Percentiles rank a stretch among this genome's conserved stretches.
These are phyloP conservation scores for Bruguiera sexangula DNA, from an alignment of 345 rosid genomes.

Conservation along the genomic window DNA sequence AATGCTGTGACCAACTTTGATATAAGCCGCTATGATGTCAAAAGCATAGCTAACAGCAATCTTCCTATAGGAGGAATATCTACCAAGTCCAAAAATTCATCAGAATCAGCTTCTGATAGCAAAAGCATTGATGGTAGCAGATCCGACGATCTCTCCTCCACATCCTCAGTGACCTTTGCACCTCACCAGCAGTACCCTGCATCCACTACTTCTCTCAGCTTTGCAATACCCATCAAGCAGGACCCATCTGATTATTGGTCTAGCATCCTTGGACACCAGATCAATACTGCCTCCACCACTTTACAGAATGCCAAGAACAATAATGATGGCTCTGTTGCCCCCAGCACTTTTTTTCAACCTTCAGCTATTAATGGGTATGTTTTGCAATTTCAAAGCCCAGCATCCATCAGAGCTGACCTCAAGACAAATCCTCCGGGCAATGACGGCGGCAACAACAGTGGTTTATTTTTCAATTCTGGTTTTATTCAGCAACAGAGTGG, in stretches of 20 bases:
- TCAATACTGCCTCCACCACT: not conserved
- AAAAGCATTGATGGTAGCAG: slow-evolving; percentile 38
- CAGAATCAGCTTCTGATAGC: slow-evolving; percentile 43
- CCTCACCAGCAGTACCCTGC: slow-evolving; percentile 18
- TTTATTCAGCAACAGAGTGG: slow-evolving; percentile 28
- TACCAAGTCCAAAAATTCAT: slow-evolving; percentile 37
- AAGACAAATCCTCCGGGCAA: slow-evolving; percentile 20
- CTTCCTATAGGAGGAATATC: slow-evolving; percentile 78
- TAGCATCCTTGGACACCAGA: slow-evolving; percentile 34
- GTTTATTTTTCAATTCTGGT: slow-evolving; percentile 33
- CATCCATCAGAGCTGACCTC: slow-evolving; percentile 31
- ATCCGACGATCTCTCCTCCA: slow-evolving; percentile 46
- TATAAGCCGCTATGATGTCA: slow-evolving; percentile 86
- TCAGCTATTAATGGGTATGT: slow-evolving; percentile 7
- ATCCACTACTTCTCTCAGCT: slow-evolving; percentile 20
- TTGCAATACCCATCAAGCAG: slow-evolving; percentile 56
- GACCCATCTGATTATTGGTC: slow-evolving; percentile 72
- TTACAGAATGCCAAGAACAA: slow-evolving; percentile 14
- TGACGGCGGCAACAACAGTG: slow-evolving; percentile 20
- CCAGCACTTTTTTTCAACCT: slow-evolving; percentile 18
- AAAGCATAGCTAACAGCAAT: slow-evolving; percentile 73
- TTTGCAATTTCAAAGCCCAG: slow-evolving; percentile 25
- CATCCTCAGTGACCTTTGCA: slow-evolving; percentile 46
- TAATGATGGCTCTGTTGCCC: slow-evolving; percentile 1
- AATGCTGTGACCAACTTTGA: slow-evolving; percentile 93